Evolutionary conservation across 1,284 basidiomycete species (phyloP).

Genomic region (Nidula niveotomentosa): DNA sequence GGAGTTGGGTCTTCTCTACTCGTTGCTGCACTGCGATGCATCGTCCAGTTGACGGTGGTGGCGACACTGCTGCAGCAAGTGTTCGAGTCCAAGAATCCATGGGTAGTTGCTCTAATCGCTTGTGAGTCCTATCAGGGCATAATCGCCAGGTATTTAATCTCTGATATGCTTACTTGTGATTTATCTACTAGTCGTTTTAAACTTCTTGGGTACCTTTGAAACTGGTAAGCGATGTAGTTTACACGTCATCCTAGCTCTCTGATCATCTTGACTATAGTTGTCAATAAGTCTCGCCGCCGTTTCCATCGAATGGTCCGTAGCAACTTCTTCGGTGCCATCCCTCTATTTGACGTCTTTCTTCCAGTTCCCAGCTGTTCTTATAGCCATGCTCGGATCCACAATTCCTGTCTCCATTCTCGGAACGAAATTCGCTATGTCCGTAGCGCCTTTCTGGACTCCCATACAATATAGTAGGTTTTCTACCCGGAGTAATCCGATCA

Average conservation of each 20-base stretch:
- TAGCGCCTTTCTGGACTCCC: slow-evolving; percentile 79
- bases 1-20: slow-evolving; percentile 70
- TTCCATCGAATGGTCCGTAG: slow-evolving; percentile 67
- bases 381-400: slow-evolving; percentile 72
- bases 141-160: neutral
- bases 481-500: too few relatives aligned
- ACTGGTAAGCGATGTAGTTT: slow-evolving; percentile 41
- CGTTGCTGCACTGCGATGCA: slow-evolving; percentile 70
- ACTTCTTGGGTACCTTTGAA: slow-evolving; percentile 71
- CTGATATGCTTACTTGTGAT: neutral
- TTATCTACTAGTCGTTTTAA: slow-evolving; percentile 52
- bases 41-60: slow-evolving; percentile 75
- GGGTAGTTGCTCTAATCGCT: slow-evolving; percentile 72
- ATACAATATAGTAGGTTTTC: slow-evolving; percentile 66
- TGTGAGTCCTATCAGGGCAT: slow-evolving; percentile 41
- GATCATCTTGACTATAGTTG: slow-evolving; percentile 23
- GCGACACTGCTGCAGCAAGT: slow-evolving; percentile 70
- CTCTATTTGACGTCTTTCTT: slow-evolving; percentile 3
- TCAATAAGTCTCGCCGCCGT: slow-evolving; percentile 77
- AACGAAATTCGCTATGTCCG: slow-evolving; percentile 73
- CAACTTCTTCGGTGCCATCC: neutral
- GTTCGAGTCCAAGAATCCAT: slow-evolving; percentile 73
- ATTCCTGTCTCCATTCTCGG: slow-evolving; percentile 82
- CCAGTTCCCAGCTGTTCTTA: slow-evolving; percentile 70
- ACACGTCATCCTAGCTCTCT: neutral